Evolutionary conservation across 73 alveolate genomes (phyloP).

Genomic region (Uronychia binucleata): DNA sequence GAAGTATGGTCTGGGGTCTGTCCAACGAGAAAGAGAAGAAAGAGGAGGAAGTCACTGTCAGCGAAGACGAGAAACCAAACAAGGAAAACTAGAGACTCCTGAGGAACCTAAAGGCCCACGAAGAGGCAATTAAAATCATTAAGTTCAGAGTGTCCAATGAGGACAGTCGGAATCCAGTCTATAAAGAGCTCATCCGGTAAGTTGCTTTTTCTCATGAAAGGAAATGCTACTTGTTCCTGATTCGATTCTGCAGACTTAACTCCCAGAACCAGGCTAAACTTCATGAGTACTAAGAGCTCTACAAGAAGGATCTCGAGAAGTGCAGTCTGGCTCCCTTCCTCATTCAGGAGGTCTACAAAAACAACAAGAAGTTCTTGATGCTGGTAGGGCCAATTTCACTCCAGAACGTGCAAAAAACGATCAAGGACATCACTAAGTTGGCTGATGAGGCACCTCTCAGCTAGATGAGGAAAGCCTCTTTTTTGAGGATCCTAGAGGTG

Average conservation of each 20-base stretch:
- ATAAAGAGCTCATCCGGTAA: slow-evolving; percentile 13
- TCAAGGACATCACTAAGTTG: slow-evolving; percentile 13
- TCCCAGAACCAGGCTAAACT: slow-evolving; percentile 19
- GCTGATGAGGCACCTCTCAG: slow-evolving; percentile 32
- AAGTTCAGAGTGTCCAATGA: slow-evolving; percentile 6
- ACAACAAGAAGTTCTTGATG: slow-evolving; percentile 31
- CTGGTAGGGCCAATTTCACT: slow-evolving; percentile 1
- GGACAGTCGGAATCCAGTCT: background rate
- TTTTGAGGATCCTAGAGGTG: slow-evolving; percentile 12
- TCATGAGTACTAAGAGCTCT: slow-evolving; percentile 18
- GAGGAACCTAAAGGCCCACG: slow-evolving; percentile 35
- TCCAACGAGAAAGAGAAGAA: background rate
- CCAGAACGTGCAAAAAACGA: slow-evolving; percentile 23
- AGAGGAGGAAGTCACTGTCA: background rate
- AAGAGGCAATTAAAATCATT: slow-evolving; percentile 9
- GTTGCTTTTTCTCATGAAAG: background rate
- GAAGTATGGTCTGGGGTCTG: background rate
- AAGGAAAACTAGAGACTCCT: slow-evolving; percentile 40
- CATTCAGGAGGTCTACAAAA: slow-evolving; percentile 18
- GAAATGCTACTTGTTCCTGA: slow-evolving; percentile 39
- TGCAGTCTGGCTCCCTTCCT: slow-evolving; percentile 15
- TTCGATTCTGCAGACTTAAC: slow-evolving; percentile 29
- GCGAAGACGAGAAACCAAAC: slow-evolving; percentile 1
- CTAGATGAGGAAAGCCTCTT: slow-evolving; percentile 20
- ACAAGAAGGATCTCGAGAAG: slow-evolving; percentile 36